Conservation (phyloP, 345 rosid species). For the Viola odorata region DNA sequence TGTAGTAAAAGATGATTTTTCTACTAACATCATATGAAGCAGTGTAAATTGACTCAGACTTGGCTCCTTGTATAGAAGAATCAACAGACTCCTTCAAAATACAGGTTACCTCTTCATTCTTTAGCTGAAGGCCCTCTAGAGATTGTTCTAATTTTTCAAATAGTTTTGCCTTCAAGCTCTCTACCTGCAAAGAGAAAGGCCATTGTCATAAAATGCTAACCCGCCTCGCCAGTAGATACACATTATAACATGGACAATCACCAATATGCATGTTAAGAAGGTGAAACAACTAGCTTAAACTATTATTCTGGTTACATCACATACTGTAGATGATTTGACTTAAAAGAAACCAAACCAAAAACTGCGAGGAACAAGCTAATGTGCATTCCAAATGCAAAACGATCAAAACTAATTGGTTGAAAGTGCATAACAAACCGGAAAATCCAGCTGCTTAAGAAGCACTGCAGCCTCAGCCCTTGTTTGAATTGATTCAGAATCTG, state of each 20-base stretch:
- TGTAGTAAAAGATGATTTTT: neutral
- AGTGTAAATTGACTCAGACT: slow-evolving; percentile 28
- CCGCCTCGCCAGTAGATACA: slow-evolving; percentile 1
- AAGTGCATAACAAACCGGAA: slow-evolving; percentile 64
- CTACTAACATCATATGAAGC: slow-evolving; percentile 54
- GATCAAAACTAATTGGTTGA: slow-evolving; percentile 7
- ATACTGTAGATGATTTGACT: neutral
- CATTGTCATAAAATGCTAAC: neutral
- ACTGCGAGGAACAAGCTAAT: neutral
- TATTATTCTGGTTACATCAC: neutral
- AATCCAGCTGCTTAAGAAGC: slow-evolving; percentile 88
- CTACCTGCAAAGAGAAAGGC: slow-evolving; percentile 46
- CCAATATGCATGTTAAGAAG: neutral
- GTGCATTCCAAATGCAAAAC: neutral
- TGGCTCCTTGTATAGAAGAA: slow-evolving; percentile 34
- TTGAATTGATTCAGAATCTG: slow-evolving; percentile 90
- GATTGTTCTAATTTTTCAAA: slow-evolving; percentile 89
- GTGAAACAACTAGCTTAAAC: neutral
- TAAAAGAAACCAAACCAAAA: neutral
- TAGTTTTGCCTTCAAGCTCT: slow-evolving; percentile 71
- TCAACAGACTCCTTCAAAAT: slow-evolving; percentile 34
- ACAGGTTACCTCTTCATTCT: slow-evolving; percentile 37
- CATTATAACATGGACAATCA: neutral
- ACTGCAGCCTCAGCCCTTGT: slow-evolving; percentile 97
- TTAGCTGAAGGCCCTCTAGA: slow-evolving; percentile 66